Evolutionary conservation across 2,329 filamentous ascomycete species (phyloP), one percentile per base, ranked within the genome.

Genomic region (Aureobasidium mangrovei): DNA sequence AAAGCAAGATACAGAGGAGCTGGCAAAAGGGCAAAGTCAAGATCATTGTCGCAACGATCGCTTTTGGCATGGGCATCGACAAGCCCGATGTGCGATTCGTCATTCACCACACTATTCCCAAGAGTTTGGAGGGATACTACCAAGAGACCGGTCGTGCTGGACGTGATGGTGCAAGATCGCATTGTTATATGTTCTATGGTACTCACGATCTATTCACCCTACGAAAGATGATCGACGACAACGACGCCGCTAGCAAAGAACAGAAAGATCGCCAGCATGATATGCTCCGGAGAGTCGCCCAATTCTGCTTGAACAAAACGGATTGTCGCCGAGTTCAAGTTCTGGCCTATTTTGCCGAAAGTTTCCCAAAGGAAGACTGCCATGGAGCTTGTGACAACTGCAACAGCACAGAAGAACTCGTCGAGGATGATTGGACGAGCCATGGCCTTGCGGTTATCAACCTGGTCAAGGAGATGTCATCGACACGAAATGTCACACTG

Each of bases 1-100:
- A 91, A 66, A 76, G 77, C 1, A 67, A 77, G 5, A 79, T 93
- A 4, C 91, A 97, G 68, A 79, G 79, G 57, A 70, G 82, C 31
- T 98, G 93, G 93, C 93, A 98, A 68, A 74, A 72, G 41, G 89
- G 90, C 4, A 72, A 76, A 49, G 80, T 85, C 63, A 86, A 95
- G 61, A 87, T 98, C 33, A 94, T 98, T 41, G 93, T 98, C 47
- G 94, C 93, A 24, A 98, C 93, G 0, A 97, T 98, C 68, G 93
- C 93, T 27, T 98, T 98, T 66, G 93, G 93, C 5, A 98, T 98
- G 93, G 93, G 93, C n/a, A 98, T 98, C 60, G 93, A 98, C 74
- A 98, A 98, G 69, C 82, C 91, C 0, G 86, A 98, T 67, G 93
- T 98, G 45, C 86, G 93, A 29, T 98, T 95, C 67, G 93, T 98